Percentiles rank a stretch among this genome's conserved stretches.
Evolutionary conservation across 2,329 filamentous ascomycete genomes (phyloP).

Genomic region (Chaetomium strumarium): DNA sequence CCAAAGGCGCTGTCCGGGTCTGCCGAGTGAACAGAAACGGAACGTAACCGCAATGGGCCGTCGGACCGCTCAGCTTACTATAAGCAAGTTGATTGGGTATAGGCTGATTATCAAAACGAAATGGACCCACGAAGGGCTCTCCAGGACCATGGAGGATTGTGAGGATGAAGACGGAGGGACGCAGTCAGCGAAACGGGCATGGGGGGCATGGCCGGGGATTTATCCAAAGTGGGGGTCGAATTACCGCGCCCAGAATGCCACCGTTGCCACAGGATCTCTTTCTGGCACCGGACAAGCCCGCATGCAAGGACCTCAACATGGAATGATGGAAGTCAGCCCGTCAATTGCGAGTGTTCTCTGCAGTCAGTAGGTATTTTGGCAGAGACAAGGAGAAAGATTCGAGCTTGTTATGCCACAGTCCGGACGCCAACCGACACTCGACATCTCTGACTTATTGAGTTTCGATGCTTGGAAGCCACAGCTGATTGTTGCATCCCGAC

Average conservation of each 20-base stretch:
- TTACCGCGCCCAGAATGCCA: constrained; percentile 13
- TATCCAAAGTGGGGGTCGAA: constrained; percentile 26
- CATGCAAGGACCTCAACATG: constrained; percentile 2
- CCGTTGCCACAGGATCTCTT: constrained; percentile 20
- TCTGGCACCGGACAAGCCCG: constrained; percentile 18
- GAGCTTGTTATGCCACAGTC: neutral
- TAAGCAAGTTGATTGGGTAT: constrained; percentile 22
- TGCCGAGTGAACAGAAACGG: neutral
- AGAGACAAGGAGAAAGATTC: neutral
- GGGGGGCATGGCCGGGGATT: constrained; percentile 17
- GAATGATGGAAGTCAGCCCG: neutral
- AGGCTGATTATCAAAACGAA: constrained; percentile 21
- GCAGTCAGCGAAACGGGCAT: constrained; percentile 13
- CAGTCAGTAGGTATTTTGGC: neutral
- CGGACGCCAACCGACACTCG: neutral
- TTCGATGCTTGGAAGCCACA: neutral
- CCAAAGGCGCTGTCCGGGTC: neutral
- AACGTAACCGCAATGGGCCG: constrained; percentile 17
- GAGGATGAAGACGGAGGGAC: constrained; percentile 20
- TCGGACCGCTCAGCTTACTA: constrained; percentile 24
- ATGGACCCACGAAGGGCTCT: constrained; percentile 1
- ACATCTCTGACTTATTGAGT: neutral
- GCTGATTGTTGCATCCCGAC: constrained; percentile 18
- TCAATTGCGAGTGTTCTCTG: neutral
- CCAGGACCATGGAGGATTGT: constrained; percentile 11